These are phyloP conservation scores for Penicillium glabrum DNA, from an alignment of 2,329 filamentous ascomycete genomes.

Conservation along the genomic window DNA sequence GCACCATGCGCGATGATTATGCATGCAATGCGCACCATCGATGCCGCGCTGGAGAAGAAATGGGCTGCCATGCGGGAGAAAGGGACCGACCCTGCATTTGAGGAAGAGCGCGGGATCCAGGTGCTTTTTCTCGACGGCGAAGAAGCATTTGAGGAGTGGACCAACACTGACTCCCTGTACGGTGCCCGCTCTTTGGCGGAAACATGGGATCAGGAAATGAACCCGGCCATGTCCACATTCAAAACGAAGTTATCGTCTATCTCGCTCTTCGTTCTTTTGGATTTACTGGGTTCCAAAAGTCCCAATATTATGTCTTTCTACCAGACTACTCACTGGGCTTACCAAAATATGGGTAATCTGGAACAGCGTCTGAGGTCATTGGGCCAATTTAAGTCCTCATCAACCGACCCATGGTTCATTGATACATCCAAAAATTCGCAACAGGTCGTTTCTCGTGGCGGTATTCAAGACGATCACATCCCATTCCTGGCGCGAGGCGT, in stretches of 20 bases:
- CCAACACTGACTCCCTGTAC: slow-evolving; percentile 78
- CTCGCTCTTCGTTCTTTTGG: slow-evolving; percentile 85
- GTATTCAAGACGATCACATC: slow-evolving; percentile 82
- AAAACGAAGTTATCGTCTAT: slow-evolving; percentile 75
- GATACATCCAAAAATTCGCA: slow-evolving; percentile 59
- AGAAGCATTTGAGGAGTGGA: slow-evolving; percentile 85
- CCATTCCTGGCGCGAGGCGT: slow-evolving; percentile 88
- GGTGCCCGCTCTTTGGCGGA: slow-evolving; percentile 80
- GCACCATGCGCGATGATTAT: slow-evolving; percentile 92
- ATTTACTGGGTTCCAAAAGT: slow-evolving; percentile 71
- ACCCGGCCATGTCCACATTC: slow-evolving; percentile 73
- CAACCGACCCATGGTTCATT: slow-evolving; percentile 58
- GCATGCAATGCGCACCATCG: slow-evolving; percentile 75
- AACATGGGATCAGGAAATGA: slow-evolving; percentile 70
- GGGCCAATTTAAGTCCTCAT: slow-evolving; percentile 63
- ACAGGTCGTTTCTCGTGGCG: slow-evolving; percentile 48
- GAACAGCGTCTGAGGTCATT: slow-evolving; percentile 73
- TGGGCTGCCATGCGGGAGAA: slow-evolving; percentile 71
- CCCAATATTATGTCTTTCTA: slow-evolving; percentile 84
- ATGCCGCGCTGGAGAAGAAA: slow-evolving; percentile 74
- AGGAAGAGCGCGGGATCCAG: slow-evolving; percentile 80
- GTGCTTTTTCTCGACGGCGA: slow-evolving; percentile 90
- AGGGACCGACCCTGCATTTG: slow-evolving; percentile 55
- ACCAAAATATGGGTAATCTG: slow-evolving; percentile 69
- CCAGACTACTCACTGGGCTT: slow-evolving; percentile 89